phyloP scores from a whole-genome alignment of 495 filamentous ascomycete species.

The Aspergillus ellipticus region DNA sequence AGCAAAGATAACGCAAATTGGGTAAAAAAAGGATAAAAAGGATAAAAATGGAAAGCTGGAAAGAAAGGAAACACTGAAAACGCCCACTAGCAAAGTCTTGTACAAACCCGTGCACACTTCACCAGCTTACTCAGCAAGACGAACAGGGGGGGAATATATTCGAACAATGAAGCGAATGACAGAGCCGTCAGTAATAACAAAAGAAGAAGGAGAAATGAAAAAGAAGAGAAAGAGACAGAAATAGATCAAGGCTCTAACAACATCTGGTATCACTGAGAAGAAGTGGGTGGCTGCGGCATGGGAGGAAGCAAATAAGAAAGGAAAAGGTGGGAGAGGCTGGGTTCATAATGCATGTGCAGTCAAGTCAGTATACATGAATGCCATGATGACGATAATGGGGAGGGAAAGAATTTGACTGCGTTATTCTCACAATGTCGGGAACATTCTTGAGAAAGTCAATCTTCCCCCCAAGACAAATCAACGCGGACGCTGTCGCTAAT shows the following conservation, averaged over 20 bases:
- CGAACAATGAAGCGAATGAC: conserved; percentile 3
- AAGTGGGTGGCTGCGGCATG: neutral
- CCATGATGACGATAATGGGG: neutral
- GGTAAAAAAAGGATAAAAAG: conserved; percentile 5
- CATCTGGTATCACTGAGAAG: conserved; percentile 18
- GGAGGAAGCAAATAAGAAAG: neutral
- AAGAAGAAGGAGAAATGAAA: neutral
- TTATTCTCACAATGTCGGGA: conserved; percentile 7
- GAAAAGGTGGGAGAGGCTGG: conserved; percentile 2
- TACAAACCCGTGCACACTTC: conserved; percentile 10
- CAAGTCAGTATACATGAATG: conserved; percentile 12
- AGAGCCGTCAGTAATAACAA: neutral
- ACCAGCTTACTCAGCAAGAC: neutral
- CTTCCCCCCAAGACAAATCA: conserved; percentile 11
- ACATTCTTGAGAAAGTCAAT: conserved; percentile 6
- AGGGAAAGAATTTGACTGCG: conserved; percentile 8
- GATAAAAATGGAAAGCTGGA: neutral
- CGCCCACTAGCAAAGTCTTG: conserved; percentile 6
- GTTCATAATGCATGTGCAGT: conserved; percentile 27
- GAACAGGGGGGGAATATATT: conserved; percentile 1
- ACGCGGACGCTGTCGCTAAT: conserved; percentile 11
- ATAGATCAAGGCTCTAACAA: conserved; percentile 14
- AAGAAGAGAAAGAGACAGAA: neutral
- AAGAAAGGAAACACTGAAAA: neutral
- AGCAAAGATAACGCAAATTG: neutral